A percentile compares a stretch with the other conserved stretches of the same genome.
Evolutionary conservation across 108 stramenopile genomes (phyloP).

Genomic region (Schizochytrium sp.): DNA sequence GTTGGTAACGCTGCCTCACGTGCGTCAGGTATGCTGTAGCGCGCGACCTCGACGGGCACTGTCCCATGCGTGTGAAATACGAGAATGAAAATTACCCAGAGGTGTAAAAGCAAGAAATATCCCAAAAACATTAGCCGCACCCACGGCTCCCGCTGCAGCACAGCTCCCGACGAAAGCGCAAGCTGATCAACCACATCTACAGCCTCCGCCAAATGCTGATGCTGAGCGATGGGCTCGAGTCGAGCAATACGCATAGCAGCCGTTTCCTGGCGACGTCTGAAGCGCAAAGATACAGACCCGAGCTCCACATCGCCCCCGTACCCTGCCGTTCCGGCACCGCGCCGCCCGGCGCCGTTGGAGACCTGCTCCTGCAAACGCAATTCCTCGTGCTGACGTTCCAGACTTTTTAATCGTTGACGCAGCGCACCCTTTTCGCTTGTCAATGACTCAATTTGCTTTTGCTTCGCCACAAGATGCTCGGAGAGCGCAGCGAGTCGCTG

Average conservation of each 20-base stretch:
- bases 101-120: neutral
- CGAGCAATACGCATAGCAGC: neutral
- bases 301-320: too few relatives aligned
- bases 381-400: neutral
- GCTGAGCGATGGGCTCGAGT: neutral
- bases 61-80: neutral
- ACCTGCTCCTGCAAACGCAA: neutral
- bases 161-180: neutral
- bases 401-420: neutral
- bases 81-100: constrained; percentile 8
- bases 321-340: too few relatives aligned
- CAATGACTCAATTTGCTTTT: neutral
- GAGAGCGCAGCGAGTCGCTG: neutral
- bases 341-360: neutral
- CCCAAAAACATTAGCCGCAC: neutral
- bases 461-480: constrained; percentile 2
- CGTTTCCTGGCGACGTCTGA: neutral
- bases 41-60: neutral
- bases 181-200: neutral
- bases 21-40: neutral
- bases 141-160: neutral
- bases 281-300: neutral
- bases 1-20: too few relatives aligned
- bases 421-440: neutral
- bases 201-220: neutral